A percentile compares a stretch with the other conserved stretches of the same genome.
phyloP scores from a whole-genome alignment of 805 yeast genomes.

The Kodamaea nitidulidarum region DNA sequence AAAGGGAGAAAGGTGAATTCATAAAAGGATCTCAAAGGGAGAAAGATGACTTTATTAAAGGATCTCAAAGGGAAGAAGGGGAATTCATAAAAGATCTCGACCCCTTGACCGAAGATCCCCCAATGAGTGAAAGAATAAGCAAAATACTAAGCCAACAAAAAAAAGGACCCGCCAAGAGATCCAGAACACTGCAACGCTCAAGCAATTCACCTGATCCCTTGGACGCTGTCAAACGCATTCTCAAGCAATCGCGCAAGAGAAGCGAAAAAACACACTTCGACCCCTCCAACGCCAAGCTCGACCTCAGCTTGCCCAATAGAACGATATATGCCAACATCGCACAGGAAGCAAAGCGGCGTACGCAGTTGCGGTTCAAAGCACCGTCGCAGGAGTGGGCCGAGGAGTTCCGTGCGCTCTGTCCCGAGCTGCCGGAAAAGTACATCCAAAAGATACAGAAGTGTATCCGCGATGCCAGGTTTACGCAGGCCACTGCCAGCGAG shows the following conservation, averaged over 20 bases:
- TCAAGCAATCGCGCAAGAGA: not conserved
- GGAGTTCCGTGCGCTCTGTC: conserved; percentile 1
- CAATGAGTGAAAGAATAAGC: too few species aligned
- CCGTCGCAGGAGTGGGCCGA: conserved; percentile 20
- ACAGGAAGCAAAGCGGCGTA: conserved; percentile 16
- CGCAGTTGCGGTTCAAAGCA: conserved; percentile 15
- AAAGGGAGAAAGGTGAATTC: too few species aligned
- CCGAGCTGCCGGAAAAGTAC: not conserved
- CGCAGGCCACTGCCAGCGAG: conserved; percentile 9
- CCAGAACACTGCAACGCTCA: too few species aligned
- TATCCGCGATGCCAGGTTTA: conserved; percentile 11
- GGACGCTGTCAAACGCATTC: not conserved
- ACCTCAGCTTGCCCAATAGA: conserved; percentile 18
- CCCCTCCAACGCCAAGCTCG: conserved; percentile 21
- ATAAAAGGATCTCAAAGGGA: too few species aligned
- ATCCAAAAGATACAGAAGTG: not conserved
- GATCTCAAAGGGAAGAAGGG: too few species aligned
- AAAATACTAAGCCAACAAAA: too few species aligned
- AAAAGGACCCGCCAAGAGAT: too few species aligned
- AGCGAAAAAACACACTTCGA: conserved; percentile 10
- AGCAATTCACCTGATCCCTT: not conserved
- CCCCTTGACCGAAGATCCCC: too few species aligned
- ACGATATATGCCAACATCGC: conserved; percentile 17
- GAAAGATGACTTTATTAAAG: too few species aligned
- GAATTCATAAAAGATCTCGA: too few species aligned